Evolutionary conservation across 805 yeast genomes (phyloP).

Genomic region (Tetrapisispora namnaoensis): DNA sequence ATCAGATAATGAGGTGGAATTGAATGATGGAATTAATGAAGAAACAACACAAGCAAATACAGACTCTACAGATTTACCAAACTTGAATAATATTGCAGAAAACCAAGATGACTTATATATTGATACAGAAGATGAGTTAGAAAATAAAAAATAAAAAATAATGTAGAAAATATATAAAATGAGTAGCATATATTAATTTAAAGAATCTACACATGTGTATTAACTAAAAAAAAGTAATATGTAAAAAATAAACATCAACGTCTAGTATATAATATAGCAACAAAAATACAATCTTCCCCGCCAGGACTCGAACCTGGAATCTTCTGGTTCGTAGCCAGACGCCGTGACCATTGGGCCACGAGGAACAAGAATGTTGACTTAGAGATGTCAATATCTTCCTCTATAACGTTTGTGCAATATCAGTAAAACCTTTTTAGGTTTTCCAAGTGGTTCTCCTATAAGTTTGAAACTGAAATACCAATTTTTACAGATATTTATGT

Average conservation of each 20-base stretch:
- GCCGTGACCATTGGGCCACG: slow-evolving; percentile 73
- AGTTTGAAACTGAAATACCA: too few species aligned
- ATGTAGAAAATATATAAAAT: background rate
- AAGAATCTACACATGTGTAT: background rate
- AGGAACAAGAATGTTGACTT: slow-evolving; percentile 41
- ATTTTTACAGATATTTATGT: too few species aligned
- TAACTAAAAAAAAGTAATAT: background rate
- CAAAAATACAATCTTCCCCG: slow-evolving; percentile 31
- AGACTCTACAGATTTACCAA: background rate
- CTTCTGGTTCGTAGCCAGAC: slow-evolving; percentile 57
- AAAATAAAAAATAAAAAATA: background rate
- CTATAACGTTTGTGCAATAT: too few species aligned
- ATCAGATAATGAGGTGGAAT: background rate
- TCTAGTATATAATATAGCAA: background rate
- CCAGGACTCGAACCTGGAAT: slow-evolving; percentile 50
- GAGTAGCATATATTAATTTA: background rate
- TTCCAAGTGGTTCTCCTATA: too few species aligned
- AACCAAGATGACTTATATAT: background rate
- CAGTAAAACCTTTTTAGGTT: too few species aligned
- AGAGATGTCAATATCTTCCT: too few species aligned
- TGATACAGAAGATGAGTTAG: slow-evolving; percentile 4
- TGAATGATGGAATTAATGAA: background rate
- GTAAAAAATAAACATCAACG: background rate
- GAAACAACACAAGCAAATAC: background rate
- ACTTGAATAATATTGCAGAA: background rate